Evolutionary conservation across 2,329 filamentous ascomycete genomes (phyloP), one percentile per base, ranked within the genome.

Genomic region (Cordyceps farinosa): DNA sequence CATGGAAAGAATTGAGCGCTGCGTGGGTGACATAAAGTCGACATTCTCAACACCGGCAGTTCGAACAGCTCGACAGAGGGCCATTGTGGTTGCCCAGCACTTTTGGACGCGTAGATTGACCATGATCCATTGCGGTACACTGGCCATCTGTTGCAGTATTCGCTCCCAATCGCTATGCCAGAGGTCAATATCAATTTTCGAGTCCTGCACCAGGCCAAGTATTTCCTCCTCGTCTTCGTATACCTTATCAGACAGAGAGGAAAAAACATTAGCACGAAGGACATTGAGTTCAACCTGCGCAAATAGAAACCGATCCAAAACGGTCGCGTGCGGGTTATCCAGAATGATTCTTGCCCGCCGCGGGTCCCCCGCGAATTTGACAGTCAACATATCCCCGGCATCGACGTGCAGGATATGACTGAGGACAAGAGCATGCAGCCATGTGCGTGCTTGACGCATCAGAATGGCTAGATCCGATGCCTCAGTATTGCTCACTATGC

Each of bases 51-150:
- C 68, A 6, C 70, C 70, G 6, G 69, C 67, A 17, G 75, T 74
- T 48, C 80, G 77, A 0, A 84, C 70, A 0, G 81, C 82, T 68
- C 82, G 80, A 53, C 82, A 80, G 63, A 82, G 73, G 1, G 82
- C 75, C 68, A 83, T 83, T 50, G 81, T 79, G 17, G 82, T 76
- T 1, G 80, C 78, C 82, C 82, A 85, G 65, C 81, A 80, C 64
- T 78, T 77, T 66, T 85, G 82, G 0, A 85, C 78, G 2, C 76
- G 75, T 1, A 85, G 70, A 27, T 84, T 83, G 5, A 80, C 70
- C 0, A 78, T 65, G 1, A 80, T 69, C 58, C 74, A 77, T 1
- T 75, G 73, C 17, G 50, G 50, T 22, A 52, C 42, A 11, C 22
- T 22, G 13, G 40, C 3, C 34, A 51, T 51, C 9, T 47, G 40